Conservation (phyloP, 208 protist species). For the Kentomonas sorsogonicus region DNA sequence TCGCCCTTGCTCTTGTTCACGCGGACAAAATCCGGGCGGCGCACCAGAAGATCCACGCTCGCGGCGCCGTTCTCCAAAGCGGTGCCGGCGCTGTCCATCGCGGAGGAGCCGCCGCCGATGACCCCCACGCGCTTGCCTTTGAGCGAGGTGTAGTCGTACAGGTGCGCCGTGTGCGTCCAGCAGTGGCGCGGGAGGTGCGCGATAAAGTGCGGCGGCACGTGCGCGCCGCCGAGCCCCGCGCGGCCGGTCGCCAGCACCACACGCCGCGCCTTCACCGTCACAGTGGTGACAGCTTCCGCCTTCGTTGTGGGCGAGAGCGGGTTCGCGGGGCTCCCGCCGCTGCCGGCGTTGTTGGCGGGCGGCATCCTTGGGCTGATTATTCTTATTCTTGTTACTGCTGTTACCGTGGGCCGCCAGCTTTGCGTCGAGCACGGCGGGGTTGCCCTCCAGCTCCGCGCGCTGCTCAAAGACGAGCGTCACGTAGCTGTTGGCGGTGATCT, state of each 20-base stretch:
- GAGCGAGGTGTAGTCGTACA: slow-evolving; percentile 2
- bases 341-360: background rate
- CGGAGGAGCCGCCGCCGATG: slow-evolving; percentile 14
- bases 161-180: slow-evolving; percentile 11
- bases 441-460: slow-evolving; percentile 1
- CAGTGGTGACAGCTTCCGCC: too few species aligned
- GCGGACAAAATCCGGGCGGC: slow-evolving; percentile 1
- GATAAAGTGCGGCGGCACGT: slow-evolving; percentile 9
- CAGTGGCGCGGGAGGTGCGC: slow-evolving; percentile 3
- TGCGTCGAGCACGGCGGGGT: slow-evolving; percentile 7
- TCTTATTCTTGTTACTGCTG: too few species aligned
- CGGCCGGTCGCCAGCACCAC: slow-evolving; percentile 13
- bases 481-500: too few species aligned
- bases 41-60: slow-evolving; percentile 15
- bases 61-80: slow-evolving; percentile 11
- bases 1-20: slow-evolving; percentile 17
- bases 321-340: background rate
- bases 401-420: too few species aligned
- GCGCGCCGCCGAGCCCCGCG: slow-evolving; percentile 6
- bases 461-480: slow-evolving; percentile 11
- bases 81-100: slow-evolving; percentile 9
- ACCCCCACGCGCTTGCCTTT: slow-evolving; percentile 9
- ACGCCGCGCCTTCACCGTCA: slow-evolving; percentile 10
- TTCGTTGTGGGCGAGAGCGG: background rate
- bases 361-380: too few species aligned